Conservation (phyloP, 306 rosid genomes). For the Cicer yamashitae region DNA sequence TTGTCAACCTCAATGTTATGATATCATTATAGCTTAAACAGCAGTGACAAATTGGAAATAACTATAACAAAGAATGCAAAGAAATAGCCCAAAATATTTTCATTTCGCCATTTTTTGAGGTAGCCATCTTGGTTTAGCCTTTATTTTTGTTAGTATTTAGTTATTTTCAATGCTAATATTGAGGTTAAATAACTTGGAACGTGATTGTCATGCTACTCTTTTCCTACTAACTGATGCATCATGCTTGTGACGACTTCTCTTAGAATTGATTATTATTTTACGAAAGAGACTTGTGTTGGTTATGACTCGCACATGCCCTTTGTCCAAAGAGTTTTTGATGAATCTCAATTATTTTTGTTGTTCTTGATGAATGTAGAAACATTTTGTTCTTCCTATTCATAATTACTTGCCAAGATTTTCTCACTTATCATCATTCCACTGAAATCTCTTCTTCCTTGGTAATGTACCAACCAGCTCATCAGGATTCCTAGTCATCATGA, state of each 20-base stretch:
- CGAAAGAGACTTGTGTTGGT: not conserved
- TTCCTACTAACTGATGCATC: not conserved
- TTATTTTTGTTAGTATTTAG: not conserved
- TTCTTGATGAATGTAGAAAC: conserved; percentile 9
- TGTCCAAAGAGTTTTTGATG: not conserved
- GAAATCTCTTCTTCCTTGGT: conserved; percentile 9
- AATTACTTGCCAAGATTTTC: conserved; percentile 8
- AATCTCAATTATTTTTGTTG: not conserved
- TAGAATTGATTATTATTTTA: not conserved
- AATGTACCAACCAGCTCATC: conserved; percentile 24
- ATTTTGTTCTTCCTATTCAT: not conserved
- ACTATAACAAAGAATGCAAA: not conserved
- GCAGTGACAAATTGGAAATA: not conserved
- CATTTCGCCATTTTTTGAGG: not conserved
- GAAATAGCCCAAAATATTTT: not conserved
- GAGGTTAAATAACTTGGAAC: not conserved
- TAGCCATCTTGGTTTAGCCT: not conserved
- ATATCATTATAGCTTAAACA: not conserved
- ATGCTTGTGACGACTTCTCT: conserved; percentile 11
- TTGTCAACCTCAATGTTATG: not conserved
- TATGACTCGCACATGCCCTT: conserved; percentile 7
- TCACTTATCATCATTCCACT: not conserved
- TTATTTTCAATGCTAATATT: not conserved
- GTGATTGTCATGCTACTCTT: not conserved
- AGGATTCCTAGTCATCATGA: not conserved